Conservation (phyloP, 2,329 filamentous ascomycete species). For the Diaporthe sp. region DNA sequence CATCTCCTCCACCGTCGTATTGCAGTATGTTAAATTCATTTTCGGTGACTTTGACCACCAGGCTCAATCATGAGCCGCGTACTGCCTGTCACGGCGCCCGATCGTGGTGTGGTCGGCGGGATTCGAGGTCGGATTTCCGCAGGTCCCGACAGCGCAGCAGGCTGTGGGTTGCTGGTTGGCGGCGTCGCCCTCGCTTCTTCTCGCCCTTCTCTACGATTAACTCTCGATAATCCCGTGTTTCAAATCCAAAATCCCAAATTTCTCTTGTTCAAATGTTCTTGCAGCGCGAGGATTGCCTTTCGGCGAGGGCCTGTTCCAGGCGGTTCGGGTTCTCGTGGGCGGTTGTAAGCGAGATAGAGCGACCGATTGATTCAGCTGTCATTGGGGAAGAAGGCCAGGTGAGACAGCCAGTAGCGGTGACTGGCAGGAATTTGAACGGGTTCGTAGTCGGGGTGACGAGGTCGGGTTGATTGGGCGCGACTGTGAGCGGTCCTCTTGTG, state of each 20-base stretch:
- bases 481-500: not conserved
- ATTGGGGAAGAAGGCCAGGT: not conserved
- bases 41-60: slow-evolving; percentile 22
- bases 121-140: slow-evolving; percentile 1
- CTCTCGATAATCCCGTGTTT: not conserved
- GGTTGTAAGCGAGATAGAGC: not conserved
- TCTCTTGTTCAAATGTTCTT: slow-evolving; percentile 8
- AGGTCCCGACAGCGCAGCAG: not conserved
- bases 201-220: not conserved
- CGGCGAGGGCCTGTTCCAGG: not conserved
- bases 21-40: slow-evolving; percentile 38
- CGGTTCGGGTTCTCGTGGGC: not conserved
- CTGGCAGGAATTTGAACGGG: not conserved
- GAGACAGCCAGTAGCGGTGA: not conserved
- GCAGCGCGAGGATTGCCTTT: not conserved
- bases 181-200: not conserved
- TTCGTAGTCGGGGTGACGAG: not conserved
- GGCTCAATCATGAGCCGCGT: slow-evolving; percentile 25
- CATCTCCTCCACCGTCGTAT: slow-evolving; percentile 38
- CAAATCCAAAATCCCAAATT: not conserved
- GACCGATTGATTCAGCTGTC: slow-evolving; percentile 12
- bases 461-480: not conserved
- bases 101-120: slow-evolving; percentile 4
- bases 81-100: slow-evolving; percentile 15
- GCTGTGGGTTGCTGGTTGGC: slow-evolving; percentile 1